These are phyloP conservation scores for Penicillium soppii DNA, from an alignment of 495 filamentous ascomycete species.

Conservation along the genomic window DNA sequence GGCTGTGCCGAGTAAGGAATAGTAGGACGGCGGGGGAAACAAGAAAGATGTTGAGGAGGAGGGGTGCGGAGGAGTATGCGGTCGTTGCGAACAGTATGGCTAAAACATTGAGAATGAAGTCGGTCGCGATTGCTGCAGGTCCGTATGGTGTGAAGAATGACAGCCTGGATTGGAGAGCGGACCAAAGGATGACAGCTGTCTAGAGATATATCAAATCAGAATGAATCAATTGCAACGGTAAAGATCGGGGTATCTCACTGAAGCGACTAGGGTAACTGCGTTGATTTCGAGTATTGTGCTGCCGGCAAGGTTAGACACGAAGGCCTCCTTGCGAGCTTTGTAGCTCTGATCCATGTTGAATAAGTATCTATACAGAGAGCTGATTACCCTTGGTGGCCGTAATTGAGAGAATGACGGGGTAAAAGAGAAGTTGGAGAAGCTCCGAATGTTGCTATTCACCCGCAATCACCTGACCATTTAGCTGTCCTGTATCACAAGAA, in stretches of 20 bases:
- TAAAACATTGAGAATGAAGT: conserved; percentile 84
- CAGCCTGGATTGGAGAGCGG: conserved; percentile 81
- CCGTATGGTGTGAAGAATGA: conserved; percentile 79
- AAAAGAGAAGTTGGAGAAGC: conserved; percentile 1
- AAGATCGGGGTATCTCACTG: conserved; percentile 55
- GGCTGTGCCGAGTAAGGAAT: conserved; percentile 47
- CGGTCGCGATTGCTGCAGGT: conserved; percentile 62
- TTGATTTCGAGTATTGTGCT: conserved; percentile 85
- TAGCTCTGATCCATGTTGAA: conserved; percentile 61
- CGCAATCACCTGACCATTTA: conserved; percentile 5
- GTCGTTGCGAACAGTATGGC: conserved; percentile 82
- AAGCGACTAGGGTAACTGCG: conserved; percentile 74
- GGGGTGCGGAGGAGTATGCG: conserved; percentile 73
- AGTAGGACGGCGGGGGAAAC: conserved; percentile 66
- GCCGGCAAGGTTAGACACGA: conserved; percentile 90
- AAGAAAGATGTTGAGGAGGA: conserved; percentile 74
- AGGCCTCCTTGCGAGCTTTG: conserved; percentile 90
- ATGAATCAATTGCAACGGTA: neutral
- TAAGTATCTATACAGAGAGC: conserved; percentile 1
- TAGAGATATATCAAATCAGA: conserved; percentile 30
- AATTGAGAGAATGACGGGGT: neutral
- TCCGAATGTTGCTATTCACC: neutral
- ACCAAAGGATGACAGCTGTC: conserved; percentile 84
- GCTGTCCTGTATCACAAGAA: neutral
- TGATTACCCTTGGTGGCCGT: neutral